Evolutionary conservation across 2,329 filamentous ascomycete genomes (phyloP).

Genomic region (Penicillium concentricum): DNA sequence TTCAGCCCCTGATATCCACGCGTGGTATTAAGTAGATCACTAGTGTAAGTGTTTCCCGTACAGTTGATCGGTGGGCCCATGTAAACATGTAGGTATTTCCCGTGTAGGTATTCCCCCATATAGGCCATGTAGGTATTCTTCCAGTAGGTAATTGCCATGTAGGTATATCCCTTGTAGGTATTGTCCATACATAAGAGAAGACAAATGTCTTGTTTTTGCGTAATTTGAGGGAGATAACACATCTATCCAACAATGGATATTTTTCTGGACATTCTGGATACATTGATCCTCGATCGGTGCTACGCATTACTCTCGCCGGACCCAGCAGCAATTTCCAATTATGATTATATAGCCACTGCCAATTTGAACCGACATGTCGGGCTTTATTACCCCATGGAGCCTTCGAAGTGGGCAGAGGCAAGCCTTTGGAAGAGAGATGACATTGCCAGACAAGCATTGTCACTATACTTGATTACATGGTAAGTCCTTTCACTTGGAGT

Average conservation of each 20-base stretch:
- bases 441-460: constrained; percentile 28
- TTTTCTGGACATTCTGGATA: constrained; percentile 76
- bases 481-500: neutral
- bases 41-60: neutral
- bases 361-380: constrained; percentile 27
- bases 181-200: constrained; percentile 6
- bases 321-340: neutral
- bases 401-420: constrained; percentile 28
- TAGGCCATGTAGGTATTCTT: neutral
- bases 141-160: neutral
- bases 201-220: neutral
- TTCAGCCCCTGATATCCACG: neutral
- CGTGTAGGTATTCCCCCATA: constrained; percentile 13
- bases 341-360: neutral
- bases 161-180: constrained; percentile 6
- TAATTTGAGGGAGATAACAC: constrained; percentile 26
- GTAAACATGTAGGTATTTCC: constrained; percentile 11
- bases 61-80: too few relatives aligned
- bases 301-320: constrained; percentile 56
- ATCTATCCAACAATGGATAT: constrained; percentile 66
- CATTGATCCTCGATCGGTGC: constrained; percentile 69
- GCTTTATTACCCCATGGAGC: constrained; percentile 26
- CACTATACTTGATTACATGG: constrained; percentile 32
- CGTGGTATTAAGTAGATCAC: neutral
- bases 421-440: constrained; percentile 33